A percentile compares a stretch with the other conserved stretches of the same genome.
phyloP scores from a whole-genome alignment of 148 eudicot species.

The Drosera capensis region DNA sequence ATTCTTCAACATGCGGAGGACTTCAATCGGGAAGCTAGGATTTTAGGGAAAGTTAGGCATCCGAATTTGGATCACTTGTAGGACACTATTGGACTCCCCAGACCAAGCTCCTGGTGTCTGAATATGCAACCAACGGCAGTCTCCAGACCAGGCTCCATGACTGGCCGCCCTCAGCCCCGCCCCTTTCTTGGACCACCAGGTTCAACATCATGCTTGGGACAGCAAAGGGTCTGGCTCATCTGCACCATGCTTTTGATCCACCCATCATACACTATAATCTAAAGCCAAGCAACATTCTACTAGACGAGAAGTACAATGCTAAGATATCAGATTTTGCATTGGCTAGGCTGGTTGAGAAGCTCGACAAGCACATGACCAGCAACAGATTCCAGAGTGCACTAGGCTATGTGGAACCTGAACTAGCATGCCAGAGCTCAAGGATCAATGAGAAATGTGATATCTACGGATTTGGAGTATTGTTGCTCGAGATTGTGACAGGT shows the following conservation, averaged over 20 bases:
- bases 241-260: conserved; percentile 77
- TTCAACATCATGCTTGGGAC: conserved; percentile 65
- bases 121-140: conserved; percentile 47
- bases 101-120: conserved; percentile 66
- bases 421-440: conserved; percentile 77
- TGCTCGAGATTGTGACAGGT: conserved; percentile 75
- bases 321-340: conserved; percentile 81
- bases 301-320: conserved; percentile 57
- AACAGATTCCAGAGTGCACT: conserved; percentile 62
- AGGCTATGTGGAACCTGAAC: conserved; percentile 89
- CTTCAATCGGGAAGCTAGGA: conserved; percentile 60
- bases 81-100: conserved; percentile 96
- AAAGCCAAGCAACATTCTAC: conserved; percentile 70
- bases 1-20: conserved; percentile 61
- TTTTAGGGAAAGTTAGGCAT: conserved; percentile 65
- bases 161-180: conserved; percentile 25
- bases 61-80: conserved; percentile 42
- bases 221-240: conserved; percentile 74
- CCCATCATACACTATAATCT: conserved; percentile 79
- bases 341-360: conserved; percentile 40
- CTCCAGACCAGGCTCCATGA: conserved; percentile 58
- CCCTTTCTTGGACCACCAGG: conserved; percentile 55
- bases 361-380: conserved; percentile 37
- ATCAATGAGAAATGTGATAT: conserved; percentile 89
- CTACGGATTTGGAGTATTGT: conserved; percentile 74